These are phyloP conservation scores for Aspergillus steynii DNA, from an alignment of 495 filamentous ascomycete genomes.

Conservation along the genomic window DNA sequence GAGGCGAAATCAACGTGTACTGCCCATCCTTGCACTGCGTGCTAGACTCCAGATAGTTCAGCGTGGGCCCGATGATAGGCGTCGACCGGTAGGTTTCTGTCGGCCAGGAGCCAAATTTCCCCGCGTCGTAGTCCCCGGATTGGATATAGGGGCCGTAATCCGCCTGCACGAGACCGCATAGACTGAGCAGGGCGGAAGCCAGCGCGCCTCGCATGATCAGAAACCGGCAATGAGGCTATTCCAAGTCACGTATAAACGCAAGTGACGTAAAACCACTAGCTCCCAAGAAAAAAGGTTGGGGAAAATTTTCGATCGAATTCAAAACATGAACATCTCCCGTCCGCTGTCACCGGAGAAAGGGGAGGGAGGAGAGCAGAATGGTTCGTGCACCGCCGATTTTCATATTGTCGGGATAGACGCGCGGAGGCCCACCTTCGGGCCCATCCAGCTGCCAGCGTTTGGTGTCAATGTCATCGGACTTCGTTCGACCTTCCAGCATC, in stretches of 20 bases:
- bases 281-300: not conserved
- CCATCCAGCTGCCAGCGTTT: not conserved
- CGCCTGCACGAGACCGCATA: slow-evolving; percentile 3
- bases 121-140: slow-evolving; percentile 29
- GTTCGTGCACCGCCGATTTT: not conserved
- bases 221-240: not conserved
- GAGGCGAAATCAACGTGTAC: slow-evolving; percentile 45
- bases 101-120: slow-evolving; percentile 39
- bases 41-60: slow-evolving; percentile 37
- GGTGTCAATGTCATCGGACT: not conserved
- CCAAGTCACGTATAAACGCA: too few relatives aligned
- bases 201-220: slow-evolving; percentile 12
- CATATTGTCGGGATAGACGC: not conserved
- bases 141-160: slow-evolving; percentile 15
- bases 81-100: slow-evolving; percentile 41
- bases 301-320: not conserved
- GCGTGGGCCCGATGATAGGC: slow-evolving; percentile 32
- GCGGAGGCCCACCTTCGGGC: not conserved
- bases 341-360: not conserved
- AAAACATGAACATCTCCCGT: not conserved
- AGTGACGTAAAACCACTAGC: not conserved
- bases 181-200: not conserved
- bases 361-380: not conserved
- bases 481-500: not conserved
- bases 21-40: slow-evolving; percentile 34